phyloP scores from a whole-genome alignment of 306 rosid genomes.

The Cucurbita moschata region DNA sequence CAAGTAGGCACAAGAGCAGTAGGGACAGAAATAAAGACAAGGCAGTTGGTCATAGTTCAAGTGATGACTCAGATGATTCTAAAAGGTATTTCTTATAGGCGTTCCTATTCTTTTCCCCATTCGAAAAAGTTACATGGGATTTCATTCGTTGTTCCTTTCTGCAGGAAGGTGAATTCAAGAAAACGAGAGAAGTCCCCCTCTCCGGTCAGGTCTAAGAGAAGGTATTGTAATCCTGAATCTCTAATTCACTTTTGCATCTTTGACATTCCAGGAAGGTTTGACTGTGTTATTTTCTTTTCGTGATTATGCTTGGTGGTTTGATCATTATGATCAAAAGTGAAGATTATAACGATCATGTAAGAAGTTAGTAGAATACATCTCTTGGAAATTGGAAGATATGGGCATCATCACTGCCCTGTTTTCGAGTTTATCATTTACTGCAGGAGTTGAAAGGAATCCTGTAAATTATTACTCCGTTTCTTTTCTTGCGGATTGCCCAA shows the following conservation, averaged over 20 bases:
- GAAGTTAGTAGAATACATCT: not conserved
- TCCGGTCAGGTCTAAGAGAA: slow-evolving; percentile 72
- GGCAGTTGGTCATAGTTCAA: slow-evolving; percentile 37
- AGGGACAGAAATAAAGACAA: slow-evolving; percentile 45
- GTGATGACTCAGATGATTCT: slow-evolving; percentile 70
- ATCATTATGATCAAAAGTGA: not conserved
- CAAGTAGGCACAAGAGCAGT: slow-evolving; percentile 54
- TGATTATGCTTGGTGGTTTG: not conserved
- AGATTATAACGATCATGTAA: not conserved
- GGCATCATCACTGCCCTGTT: not conserved
- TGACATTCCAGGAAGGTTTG: not conserved
- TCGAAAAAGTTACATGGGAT: slow-evolving; percentile 2
- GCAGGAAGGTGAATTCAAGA: slow-evolving; percentile 74
- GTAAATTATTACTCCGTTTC: not conserved
- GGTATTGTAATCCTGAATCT: slow-evolving; percentile 29
- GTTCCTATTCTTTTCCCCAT: slow-evolving; percentile 3
- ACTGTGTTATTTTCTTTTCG: not conserved
- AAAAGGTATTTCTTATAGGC: slow-evolving; percentile 41
- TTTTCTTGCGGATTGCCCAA: not conserved
- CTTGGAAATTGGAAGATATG: not conserved
- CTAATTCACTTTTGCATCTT: not conserved
- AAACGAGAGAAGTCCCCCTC: slow-evolving; percentile 67
- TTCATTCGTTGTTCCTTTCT: slow-evolving; percentile 18
- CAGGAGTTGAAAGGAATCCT: not conserved
- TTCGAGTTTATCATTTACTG: not conserved